Evolutionary conservation across 495 filamentous ascomycete genomes (phyloP).

Genomic region (Xylaria acuta): DNA sequence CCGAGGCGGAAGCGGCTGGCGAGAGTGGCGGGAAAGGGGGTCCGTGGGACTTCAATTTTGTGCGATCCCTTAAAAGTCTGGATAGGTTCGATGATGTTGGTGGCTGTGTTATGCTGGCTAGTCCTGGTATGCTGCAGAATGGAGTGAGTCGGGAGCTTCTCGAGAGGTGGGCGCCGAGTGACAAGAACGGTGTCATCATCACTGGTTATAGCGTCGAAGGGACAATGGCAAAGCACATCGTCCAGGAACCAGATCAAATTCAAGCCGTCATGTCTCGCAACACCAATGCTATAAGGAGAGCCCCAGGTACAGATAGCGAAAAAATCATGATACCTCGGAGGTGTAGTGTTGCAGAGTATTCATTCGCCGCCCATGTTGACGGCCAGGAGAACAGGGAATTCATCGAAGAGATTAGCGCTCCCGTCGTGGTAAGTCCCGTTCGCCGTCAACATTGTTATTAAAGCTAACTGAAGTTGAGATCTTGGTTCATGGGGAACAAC

Average conservation of each 20-base stretch:
- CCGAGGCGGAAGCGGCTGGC: slow-evolving; percentile 78
- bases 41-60: slow-evolving; percentile 95
- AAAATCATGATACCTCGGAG: slow-evolving; percentile 91
- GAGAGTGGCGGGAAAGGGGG: slow-evolving; percentile 76
- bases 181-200: slow-evolving; percentile 94
- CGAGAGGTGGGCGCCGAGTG: slow-evolving; percentile 93
- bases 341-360: slow-evolving; percentile 89
- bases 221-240: slow-evolving; percentile 94
- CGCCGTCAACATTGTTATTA: background rate
- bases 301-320: slow-evolving; percentile 65
- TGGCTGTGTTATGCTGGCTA: slow-evolving; percentile 95
- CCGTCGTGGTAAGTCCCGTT: slow-evolving; percentile 77
- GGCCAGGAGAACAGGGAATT: slow-evolving; percentile 95
- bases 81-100: slow-evolving; percentile 97
- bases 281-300: slow-evolving; percentile 58
- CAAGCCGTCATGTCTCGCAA: slow-evolving; percentile 86
- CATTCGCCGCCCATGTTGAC: slow-evolving; percentile 96
- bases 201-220: slow-evolving; percentile 98
- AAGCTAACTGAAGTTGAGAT: slow-evolving; percentile 60
- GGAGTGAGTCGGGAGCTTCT: slow-evolving; percentile 90
- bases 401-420: slow-evolving; percentile 88
- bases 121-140: slow-evolving; percentile 96
- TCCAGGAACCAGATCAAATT: slow-evolving; percentile 92
- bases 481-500: slow-evolving; percentile 93
- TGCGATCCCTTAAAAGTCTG: slow-evolving; percentile 86